phyloP scores from a whole-genome alignment of 345 rosid genomes.

The Combretum micranthum region DNA sequence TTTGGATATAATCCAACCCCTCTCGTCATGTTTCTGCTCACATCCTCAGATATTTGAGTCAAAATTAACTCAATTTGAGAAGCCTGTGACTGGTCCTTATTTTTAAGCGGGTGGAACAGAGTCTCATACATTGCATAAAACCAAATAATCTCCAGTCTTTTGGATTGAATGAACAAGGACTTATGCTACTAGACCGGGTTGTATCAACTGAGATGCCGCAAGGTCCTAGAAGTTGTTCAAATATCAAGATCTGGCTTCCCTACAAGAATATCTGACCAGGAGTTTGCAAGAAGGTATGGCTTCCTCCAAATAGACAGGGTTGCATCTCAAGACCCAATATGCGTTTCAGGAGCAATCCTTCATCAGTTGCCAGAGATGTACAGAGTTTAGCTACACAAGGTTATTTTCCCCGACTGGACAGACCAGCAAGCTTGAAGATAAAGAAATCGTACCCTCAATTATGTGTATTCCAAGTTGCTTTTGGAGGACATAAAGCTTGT shows the following conservation, averaged over 20 bases:
- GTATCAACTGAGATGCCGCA: conserved; percentile 96
- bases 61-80: no score
- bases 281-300: conserved; percentile 96
- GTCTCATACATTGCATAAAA: conserved; percentile 96
- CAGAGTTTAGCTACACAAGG: conserved; percentile 97
- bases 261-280: conserved; percentile 91
- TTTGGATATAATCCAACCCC: no score
- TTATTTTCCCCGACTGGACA: conserved; percentile 95
- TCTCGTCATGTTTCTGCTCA: no score
- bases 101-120: no score
- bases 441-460: conserved; percentile 86
- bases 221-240: conserved; percentile 95
- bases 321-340: conserved; percentile 82
- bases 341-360: conserved; percentile 96
- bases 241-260: conserved; percentile 97
- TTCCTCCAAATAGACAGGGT: conserved; percentile 77
- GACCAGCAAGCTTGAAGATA: conserved; percentile 84
- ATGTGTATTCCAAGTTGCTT: conserved; percentile 90
- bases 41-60: no score
- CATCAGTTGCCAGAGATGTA: conserved; percentile 99
- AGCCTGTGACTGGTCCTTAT: no score
- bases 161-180: conserved; percentile 79
- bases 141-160: conserved; percentile 87
- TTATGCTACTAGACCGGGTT: no score
- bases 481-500: conserved; percentile 91